Base-by-base conservation (phyloP, 2,329 filamentous ascomycete genomes). In the Aspergillus ochraceus region DNA sequence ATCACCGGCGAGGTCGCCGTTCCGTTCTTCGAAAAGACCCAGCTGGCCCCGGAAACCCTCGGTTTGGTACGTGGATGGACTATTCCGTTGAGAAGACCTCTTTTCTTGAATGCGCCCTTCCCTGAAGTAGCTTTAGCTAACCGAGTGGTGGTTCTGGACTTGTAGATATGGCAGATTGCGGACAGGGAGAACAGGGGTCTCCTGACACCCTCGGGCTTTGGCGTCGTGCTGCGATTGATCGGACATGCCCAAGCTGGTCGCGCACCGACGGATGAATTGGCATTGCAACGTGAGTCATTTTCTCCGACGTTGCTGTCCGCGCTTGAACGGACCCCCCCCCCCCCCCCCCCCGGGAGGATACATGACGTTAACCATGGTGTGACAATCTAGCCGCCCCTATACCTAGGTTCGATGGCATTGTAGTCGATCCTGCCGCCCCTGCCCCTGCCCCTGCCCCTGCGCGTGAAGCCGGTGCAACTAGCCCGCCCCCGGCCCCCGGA, bases 101-200 rank as follows among this genome's bases (percentile, higher is more conserved):
- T 10, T 2, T 14, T 24, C 19, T 24, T 47, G 14, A 17, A 42
- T 42, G 30, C 52, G 8, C 52, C 11, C 29, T 12, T 12, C 47
- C 36, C 29, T 3, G 29, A 17, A 32, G 24, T 17, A 32, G 20
- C 4, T 3, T 6, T 55, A 45, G 56, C 59, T 63, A 59, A 64
- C 51, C 50, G 22, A 19, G 42, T 47, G 14, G 50, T 32, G n/a
- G 42, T 52, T 17, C 54, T 58, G 45, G 6, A 22, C 29, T 30
- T 65, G 60, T 77, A 97, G 90, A 98, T 99, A 84, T 99, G 95
- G 95, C 94, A 98, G 80, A 95, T 99, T 75, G 94, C 95, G 68
- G 95, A 99, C 80, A 92, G 87, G 66, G 94, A 98, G 80, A 99
- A 99, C 80, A 88, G 93, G 65, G 95, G 95, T 55, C 90, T 98